Evolutionary conservation across 768 basidiomycete species (phyloP).

Genomic region (Pisolithus microcarpus): DNA sequence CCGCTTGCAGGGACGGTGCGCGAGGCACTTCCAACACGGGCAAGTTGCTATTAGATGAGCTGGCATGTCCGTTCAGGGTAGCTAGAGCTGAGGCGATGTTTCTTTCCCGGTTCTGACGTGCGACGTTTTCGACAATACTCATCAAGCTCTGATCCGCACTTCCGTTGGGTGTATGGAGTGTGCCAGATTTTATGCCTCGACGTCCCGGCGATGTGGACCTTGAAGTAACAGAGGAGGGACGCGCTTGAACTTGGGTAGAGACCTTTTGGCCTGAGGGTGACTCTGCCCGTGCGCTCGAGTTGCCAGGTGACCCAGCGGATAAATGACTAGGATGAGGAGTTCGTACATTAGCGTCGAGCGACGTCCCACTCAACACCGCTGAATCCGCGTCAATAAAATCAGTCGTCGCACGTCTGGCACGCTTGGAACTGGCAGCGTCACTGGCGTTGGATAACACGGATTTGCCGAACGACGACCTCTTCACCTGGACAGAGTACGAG

Average conservation of each 20-base stretch:
- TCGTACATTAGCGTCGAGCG: not conserved
- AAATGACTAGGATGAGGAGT: not conserved
- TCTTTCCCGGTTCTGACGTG: conserved; percentile 31
- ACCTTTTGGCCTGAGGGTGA: not conserved
- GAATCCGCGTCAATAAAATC: conserved; percentile 1
- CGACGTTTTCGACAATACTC: conserved; percentile 62
- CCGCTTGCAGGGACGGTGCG: conserved; percentile 1
- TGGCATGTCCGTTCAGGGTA: not conserved
- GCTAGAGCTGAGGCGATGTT: conserved; percentile 4
- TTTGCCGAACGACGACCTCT: not conserved
- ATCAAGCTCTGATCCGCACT: conserved; percentile 40
- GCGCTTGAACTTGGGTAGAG: not conserved
- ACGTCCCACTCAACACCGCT: not conserved
- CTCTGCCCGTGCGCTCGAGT: not conserved
- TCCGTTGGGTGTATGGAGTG: conserved; percentile 11
- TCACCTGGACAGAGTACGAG: not conserved
- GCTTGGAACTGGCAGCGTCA: not conserved
- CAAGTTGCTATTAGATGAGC: not conserved
- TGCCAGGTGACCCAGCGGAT: not conserved
- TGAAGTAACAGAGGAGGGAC: not conserved
- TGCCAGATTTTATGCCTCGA: conserved; percentile 1
- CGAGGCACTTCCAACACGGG: not conserved
- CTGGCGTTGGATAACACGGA: not conserved
- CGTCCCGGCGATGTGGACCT: conserved; percentile 5
- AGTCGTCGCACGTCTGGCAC: conserved; percentile 3